These are phyloP conservation scores for Heterobasidion irregulare DNA, from an alignment of 1,284 basidiomycete genomes.

Conservation along the genomic window DNA sequence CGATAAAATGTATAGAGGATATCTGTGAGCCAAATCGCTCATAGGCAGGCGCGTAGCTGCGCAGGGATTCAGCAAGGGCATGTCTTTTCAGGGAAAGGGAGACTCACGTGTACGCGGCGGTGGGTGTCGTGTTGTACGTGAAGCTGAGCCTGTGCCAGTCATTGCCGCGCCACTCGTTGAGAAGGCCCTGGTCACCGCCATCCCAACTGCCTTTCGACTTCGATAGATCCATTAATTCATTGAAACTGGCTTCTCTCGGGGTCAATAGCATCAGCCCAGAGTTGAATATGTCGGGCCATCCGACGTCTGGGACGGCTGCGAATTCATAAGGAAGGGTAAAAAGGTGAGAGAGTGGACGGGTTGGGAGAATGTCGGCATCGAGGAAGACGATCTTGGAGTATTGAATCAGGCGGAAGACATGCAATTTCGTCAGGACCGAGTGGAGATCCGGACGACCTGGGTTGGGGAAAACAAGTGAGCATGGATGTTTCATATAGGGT, in stretches of 20 bases:
- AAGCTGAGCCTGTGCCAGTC: slow-evolving; percentile 92
- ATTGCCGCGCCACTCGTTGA: slow-evolving; percentile 88
- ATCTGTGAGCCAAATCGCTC: slow-evolving; percentile 87
- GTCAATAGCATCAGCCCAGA: slow-evolving; percentile 88
- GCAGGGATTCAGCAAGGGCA: slow-evolving; percentile 6
- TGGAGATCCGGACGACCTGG: slow-evolving; percentile 88
- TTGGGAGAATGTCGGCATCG: slow-evolving; percentile 92
- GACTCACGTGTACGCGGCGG: slow-evolving; percentile 91
- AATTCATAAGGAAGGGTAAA: slow-evolving; percentile 72
- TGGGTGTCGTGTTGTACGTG: slow-evolving; percentile 95
- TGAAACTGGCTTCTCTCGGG: slow-evolving; percentile 79
- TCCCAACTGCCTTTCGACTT: slow-evolving; percentile 86
- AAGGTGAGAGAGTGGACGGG: slow-evolving; percentile 83
- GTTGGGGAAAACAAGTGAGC: slow-evolving; percentile 5
- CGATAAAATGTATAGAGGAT: slow-evolving; percentile 91
- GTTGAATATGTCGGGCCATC: slow-evolving; percentile 99
- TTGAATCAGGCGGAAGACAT: slow-evolving; percentile 85
- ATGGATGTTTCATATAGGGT: no score
- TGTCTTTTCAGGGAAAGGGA: background rate
- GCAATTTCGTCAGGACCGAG: slow-evolving; percentile 91
- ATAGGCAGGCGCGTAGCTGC: slow-evolving; percentile 91
- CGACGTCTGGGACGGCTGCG: slow-evolving; percentile 90
- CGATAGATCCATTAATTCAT: slow-evolving; percentile 61
- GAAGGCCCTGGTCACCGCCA: slow-evolving; percentile 92
- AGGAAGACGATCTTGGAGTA: slow-evolving; percentile 91